Base-by-base conservation (phyloP, 192 early-diverging fungal species). In the Borealophlyctis nickersoniae region DNA sequence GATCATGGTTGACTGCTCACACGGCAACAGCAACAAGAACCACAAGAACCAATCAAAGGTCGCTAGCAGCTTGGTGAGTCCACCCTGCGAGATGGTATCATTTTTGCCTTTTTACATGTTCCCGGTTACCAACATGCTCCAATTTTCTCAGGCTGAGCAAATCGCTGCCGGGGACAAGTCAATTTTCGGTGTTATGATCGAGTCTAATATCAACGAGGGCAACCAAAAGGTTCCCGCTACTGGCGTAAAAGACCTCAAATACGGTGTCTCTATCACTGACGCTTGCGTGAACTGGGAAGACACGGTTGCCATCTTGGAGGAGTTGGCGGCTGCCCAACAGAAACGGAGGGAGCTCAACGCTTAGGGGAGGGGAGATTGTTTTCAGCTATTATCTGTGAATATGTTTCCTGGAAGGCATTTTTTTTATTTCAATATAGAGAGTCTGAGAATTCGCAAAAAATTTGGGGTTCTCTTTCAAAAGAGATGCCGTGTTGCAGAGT, bases 1-100 rank as follows among this genome's bases (percentile, higher is more conserved):
- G 33, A 87, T 98, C 66, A 96, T 98, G 95, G 83, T 98, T 36
- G 95, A 98, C 71, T 95, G 90, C 78, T 91, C 89, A 19, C 95
- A 98, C 59, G 95, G 95, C 32, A 98, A 98, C 81, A 88, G 85
- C 31, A 67, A 69, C 63, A 98, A 98, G 84, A 77, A 95, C 58
- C 90, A 94, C 75, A 80, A 77, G 66, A 92, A 92, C 72, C 95
- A 98, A 77, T 77, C 85, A 64, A 77, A 80, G 36, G 94, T 96
- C 29, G 60, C 60, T n/a, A 19, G 16, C 5, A 39, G 35, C 51
- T 14, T 69, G 24, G n/a, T n/a, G n/a, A n/a, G n/a, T n/a, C n/a
- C n/a, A n/a, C n/a, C n/a, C n/a, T n/a, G n/a, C n/a, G n/a, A n/a
- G n/a, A n/a, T n/a, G n/a, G n/a, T n/a, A n/a, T n/a, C n/a, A n/a